Conservation (phyloP, 2,329 filamentous ascomycete genomes). For the Fulvia fulva region DNA sequence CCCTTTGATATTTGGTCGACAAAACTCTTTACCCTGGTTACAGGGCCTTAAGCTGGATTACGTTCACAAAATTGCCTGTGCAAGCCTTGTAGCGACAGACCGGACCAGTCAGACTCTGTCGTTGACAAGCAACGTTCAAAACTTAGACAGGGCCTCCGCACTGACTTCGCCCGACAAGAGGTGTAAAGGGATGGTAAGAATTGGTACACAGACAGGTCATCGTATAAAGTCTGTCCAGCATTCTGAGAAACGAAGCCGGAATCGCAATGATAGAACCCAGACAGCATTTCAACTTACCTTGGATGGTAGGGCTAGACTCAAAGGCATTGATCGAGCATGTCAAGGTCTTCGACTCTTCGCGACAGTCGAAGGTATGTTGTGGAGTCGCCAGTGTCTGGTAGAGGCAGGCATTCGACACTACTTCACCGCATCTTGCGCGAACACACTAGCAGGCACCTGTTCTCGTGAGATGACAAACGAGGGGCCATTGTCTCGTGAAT, state of each 20-base stretch:
- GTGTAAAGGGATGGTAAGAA: not conserved
- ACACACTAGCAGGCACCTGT: not conserved
- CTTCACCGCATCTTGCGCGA: not conserved
- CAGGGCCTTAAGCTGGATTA: too few species aligned
- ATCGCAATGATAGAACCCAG: not conserved
- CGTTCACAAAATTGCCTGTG: too few species aligned
- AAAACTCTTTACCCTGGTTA: too few species aligned
- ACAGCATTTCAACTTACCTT: not conserved
- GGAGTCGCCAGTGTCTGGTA: not conserved
- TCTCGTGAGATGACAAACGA: not conserved
- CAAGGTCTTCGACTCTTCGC: not conserved
- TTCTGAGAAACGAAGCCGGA: not conserved
- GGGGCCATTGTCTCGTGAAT: not conserved
- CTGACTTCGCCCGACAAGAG: too few species aligned
- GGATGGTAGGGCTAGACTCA: not conserved
- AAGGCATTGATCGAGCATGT: not conserved
- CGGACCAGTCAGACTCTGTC: too few species aligned
- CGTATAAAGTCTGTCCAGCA: not conserved
- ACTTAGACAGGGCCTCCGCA: too few species aligned
- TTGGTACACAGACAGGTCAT: not conserved
- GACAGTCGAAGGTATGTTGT: not conserved
- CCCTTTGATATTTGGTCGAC: too few species aligned
- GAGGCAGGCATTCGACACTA: not conserved
- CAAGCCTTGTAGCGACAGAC: too few species aligned
- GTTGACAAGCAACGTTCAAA: too few species aligned